Base-by-base conservation (phyloP, 768 basidiomycete genomes). In the Aureoboletus auriporus region DNA sequence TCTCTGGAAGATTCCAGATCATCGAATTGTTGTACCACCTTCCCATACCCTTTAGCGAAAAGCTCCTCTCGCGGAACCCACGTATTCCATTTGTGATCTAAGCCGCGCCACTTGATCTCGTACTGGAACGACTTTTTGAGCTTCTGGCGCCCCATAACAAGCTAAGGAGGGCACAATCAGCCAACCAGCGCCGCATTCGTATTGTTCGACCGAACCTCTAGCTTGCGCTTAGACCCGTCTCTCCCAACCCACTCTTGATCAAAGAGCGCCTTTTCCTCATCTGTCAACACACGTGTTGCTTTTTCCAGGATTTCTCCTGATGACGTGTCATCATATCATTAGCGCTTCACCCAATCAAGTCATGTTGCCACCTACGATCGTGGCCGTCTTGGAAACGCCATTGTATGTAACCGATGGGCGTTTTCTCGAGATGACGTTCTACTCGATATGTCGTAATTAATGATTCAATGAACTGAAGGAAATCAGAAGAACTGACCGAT, bases 301-400 rank as follows among this genome's bases (percentile, higher is more conserved):
- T 97, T 96, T 70, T 94, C 91, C 55, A 96, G 59, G 31, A 95
- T 71, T 71, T 98, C 94, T 56, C 87, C 87, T 90, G 49, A 51
- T 50, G 41, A 52, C 39, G 49, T 52, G 57, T 38, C 42, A 36
- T 47, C 40, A 46, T 34, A 48, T 47, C 37, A 42, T 35, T 51
- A 42, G 16, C 46, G 36, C 30, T 20, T 55, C 51, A 41, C 28
- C 14, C 39, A 30, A 54, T 44, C 47, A 37, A 56, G 14, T 47
- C 9, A 52, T 23, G 39, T 64, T 35, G 52, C 49, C 50, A 75
- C 83, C 56, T 66, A 89, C 93, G 88, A 76, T 98, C 94, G 69
- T 95, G 89, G 42, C 94, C 95, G 68, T 96, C 94, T 66, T 97
- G 94, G 82, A 93, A 98, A 59, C 94, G 88, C 94, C 94, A 98